Evolutionary conservation across 768 basidiomycete genomes (phyloP), one percentile per base, ranked within the genome.

Genomic region (Termitomyces sp.): DNA sequence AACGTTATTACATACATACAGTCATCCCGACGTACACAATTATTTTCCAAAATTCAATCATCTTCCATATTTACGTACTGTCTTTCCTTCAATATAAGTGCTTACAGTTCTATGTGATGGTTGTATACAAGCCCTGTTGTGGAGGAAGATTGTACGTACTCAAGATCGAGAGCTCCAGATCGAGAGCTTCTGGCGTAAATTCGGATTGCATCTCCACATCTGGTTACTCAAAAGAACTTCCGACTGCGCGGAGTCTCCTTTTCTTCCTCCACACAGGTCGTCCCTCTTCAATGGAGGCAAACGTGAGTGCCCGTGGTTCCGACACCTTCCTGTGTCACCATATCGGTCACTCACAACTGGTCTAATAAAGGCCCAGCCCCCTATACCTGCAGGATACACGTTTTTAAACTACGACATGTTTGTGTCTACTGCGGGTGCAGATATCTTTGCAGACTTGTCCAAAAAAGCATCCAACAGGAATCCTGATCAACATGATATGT

Each of bases 401-500:
- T 76, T 71, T 62, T 56, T 71, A 37, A 68, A 63, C 46, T 45
- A 63, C 30, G 60, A 68, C 9, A 62, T 55, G 11, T 67, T 76
- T 37, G 57, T 74, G 46, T 71, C 72, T 7, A 34, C 39, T 45
- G 64, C 67, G 54, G 71, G 61, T 3, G 66, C 68, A 51, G 64
- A 67, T 1, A 56, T 71, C 10, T 57, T 68, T 9, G 41, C 64
- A 5, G 68, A 69, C 30, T 60, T 73, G 25, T 52, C 72, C 37
- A 59, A 67, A 19, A 62, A 73, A 54, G 66, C 70, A 9, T 55
- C 63, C 11, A 67, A 72, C 27, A 61, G 71, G 40, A 66, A 72
- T 57, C 72, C 72, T 9, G 70, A 73, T 52, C 57, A 56, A 27
- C 69, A 69, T 47, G 66, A 66, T 41, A 70, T 73, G 66, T 72